A percentile compares a stretch with the other conserved stretches of the same genome.
Conservation (phyloP, 306 rosid genomes). For the barrel medic (Medicago truncatula) region MtrunA17r5.0-ANR NC_053044.1:50187001-50187500, state of each 20-base stretch:
- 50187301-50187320: too few relatives aligned
- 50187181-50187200: too few relatives aligned
- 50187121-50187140: slow-evolving; percentile 47
- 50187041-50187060: slow-evolving; percentile 89
- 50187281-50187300: too few relatives aligned
- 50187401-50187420: slow-evolving; percentile 31
- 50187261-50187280: too few relatives aligned
- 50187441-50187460: slow-evolving; percentile 18
- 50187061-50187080: slow-evolving; percentile 80
- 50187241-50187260: too few relatives aligned
- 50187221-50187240: too few relatives aligned
- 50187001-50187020: slow-evolving; percentile 62
- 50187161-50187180: slow-evolving; percentile 17
- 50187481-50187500: neutral
- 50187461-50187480: slow-evolving; percentile 4
- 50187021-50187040: slow-evolving; percentile 82
- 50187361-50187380: slow-evolving; percentile 27
- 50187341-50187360: slow-evolving; percentile 9
- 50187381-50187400: slow-evolving; percentile 4
- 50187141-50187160: neutral
- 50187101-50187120: slow-evolving; percentile 88
- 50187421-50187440: slow-evolving; percentile 15
- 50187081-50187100: slow-evolving; percentile 78
- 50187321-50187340: neutral
- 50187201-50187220: too few relatives aligned